phyloP scores from a whole-genome alignment of 2,329 filamentous ascomycete species.

The Xylariaceae sp. region DNA sequence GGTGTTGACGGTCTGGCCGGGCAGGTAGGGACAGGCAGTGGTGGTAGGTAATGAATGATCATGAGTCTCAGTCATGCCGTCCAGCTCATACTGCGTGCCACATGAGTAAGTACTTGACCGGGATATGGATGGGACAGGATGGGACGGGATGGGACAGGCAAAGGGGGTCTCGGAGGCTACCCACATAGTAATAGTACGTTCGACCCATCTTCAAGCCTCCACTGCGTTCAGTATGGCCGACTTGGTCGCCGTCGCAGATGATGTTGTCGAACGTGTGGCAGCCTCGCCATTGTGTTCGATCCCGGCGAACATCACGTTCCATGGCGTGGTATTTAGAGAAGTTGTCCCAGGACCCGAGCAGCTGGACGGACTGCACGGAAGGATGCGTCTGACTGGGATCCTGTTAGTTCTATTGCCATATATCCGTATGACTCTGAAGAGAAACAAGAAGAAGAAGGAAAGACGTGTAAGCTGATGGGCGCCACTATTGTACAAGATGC shows the following conservation, averaged over 20 bases:
- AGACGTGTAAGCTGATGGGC: constrained; percentile 7
- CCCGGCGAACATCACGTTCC: constrained; percentile 69
- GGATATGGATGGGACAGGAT: not conserved
- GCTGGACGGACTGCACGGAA: constrained; percentile 61
- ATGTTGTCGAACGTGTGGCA: constrained; percentile 84
- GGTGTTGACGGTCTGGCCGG: constrained; percentile 81
- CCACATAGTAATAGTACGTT: constrained; percentile 92
- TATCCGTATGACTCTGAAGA: not conserved
- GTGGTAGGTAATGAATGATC: constrained; percentile 68
- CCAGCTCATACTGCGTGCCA: constrained; percentile 64
- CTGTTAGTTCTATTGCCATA: constrained; percentile 15
- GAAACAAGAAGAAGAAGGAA: constrained; percentile 10
- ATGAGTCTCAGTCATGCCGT: constrained; percentile 69
- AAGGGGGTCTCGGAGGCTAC: constrained; percentile 26
- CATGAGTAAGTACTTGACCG: constrained; percentile 12
- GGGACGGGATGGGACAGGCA: constrained; percentile 1
- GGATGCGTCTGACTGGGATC: constrained; percentile 49
- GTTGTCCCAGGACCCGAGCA: constrained; percentile 94
- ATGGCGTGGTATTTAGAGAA: constrained; percentile 73
- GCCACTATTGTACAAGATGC: not conserved
- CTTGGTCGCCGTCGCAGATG: constrained; percentile 65
- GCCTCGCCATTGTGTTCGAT: constrained; percentile 73
- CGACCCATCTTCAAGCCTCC: constrained; percentile 87
- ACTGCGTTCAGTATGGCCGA: constrained; percentile 49
- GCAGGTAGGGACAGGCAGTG: constrained; percentile 74